Conservation (phyloP, 2,329 filamentous ascomycete species). For the Colletotrichum agaves region DNA sequence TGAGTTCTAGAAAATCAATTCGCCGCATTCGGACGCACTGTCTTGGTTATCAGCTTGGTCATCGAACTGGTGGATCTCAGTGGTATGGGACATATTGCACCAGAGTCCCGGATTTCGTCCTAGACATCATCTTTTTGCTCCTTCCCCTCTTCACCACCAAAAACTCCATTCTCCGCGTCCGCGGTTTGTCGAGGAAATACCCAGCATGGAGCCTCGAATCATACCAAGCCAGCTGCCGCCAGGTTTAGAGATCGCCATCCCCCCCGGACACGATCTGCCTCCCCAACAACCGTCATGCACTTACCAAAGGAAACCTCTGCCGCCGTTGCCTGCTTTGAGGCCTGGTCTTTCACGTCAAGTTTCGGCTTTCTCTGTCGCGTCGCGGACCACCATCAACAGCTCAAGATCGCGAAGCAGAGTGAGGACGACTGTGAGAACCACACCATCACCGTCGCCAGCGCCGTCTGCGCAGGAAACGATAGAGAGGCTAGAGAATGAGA, state of each 20-base stretch:
- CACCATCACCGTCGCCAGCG: constrained; percentile 6
- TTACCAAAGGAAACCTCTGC: constrained; percentile 44
- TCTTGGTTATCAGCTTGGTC: constrained; percentile 28
- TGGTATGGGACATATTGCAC: constrained; percentile 34
- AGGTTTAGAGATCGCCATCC: constrained; percentile 39
- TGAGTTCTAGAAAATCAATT: constrained; percentile 31
- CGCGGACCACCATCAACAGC: constrained; percentile 15
- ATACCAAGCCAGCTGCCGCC: constrained; percentile 29
- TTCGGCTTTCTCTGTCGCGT: constrained; percentile 20
- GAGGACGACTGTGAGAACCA: constrained; percentile 2
- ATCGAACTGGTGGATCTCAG: constrained; percentile 30
- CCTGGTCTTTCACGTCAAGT: constrained; percentile 24
- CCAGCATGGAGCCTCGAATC: constrained; percentile 32
- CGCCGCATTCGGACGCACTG: constrained; percentile 25
- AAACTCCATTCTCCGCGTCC: background rate
- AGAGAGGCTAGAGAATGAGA: constrained; percentile 23
- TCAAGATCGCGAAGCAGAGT: constrained; percentile 28
- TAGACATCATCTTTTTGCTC: constrained; percentile 7
- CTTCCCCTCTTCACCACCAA: background rate
- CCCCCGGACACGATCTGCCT: constrained; percentile 38
- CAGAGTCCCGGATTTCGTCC: constrained; percentile 29
- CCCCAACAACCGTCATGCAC: constrained; percentile 34
- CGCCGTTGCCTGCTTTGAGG: constrained; percentile 39
- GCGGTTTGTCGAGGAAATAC: background rate
- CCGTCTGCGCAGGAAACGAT: constrained; percentile 14